These are phyloP conservation scores for Didymella pinodella DNA, from an alignment of 2,329 filamentous ascomycete species.

Conservation along the genomic window DNA sequence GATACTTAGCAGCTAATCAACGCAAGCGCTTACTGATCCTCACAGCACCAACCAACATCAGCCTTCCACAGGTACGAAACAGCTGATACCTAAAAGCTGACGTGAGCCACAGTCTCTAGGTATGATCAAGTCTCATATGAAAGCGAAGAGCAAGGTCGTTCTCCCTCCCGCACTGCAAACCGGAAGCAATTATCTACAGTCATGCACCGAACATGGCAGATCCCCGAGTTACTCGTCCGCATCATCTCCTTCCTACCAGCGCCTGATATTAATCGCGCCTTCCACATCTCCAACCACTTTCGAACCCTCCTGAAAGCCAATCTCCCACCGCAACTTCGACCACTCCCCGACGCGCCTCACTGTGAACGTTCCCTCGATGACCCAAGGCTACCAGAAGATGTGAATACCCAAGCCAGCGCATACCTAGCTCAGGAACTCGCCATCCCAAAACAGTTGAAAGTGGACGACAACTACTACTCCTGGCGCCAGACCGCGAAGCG, in stretches of 20 bases:
- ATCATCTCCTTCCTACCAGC: slow-evolving; percentile 23
- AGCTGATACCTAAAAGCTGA: background rate
- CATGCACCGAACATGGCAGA: slow-evolving; percentile 26
- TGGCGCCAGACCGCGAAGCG: slow-evolving; percentile 21
- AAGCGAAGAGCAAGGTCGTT: background rate
- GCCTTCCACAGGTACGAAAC: background rate
- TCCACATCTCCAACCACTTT: slow-evolving; percentile 19
- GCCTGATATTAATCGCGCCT: slow-evolving; percentile 1
- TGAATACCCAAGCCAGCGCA: background rate
- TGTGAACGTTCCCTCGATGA: background rate
- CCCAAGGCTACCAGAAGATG: background rate
- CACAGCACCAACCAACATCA: background rate
- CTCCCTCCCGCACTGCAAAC: background rate
- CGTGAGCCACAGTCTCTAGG: slow-evolving; percentile 1
- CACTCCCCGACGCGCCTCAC: slow-evolving; percentile 12
- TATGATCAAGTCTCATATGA: background rate
- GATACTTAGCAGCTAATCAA: background rate
- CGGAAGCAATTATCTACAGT: background rate
- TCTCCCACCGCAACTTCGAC: slow-evolving; percentile 18
- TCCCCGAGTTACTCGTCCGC: slow-evolving; percentile 26
- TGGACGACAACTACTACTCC: slow-evolving; percentile 21
- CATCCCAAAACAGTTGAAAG: slow-evolving; percentile 2
- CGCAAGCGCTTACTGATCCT: slow-evolving; percentile 9
- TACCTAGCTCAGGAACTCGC: background rate
- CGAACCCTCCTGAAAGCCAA: slow-evolving; percentile 15